A percentile compares a stretch with the other conserved stretches of the same genome.
These are phyloP conservation scores for Penicillium sp. DNA, from an alignment of 2,329 filamentous ascomycete genomes.

Conservation along the genomic window DNA sequence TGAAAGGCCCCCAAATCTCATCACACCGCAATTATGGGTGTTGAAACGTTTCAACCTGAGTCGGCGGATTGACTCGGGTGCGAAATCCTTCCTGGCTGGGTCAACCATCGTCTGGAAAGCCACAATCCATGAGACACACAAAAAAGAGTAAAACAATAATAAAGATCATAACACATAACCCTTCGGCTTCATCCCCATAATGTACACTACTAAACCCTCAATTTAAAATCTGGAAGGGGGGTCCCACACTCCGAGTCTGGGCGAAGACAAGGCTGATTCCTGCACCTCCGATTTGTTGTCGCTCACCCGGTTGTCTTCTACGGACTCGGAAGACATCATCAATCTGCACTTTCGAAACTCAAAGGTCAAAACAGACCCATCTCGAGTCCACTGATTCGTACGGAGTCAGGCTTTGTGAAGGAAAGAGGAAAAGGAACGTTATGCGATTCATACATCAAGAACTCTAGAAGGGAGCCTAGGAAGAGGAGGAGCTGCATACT, in stretches of 20 bases:
- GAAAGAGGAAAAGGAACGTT: not conserved
- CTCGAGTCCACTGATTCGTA: not conserved
- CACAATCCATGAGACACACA: not conserved
- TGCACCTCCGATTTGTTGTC: conserved; percentile 14
- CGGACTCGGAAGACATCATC: not conserved
- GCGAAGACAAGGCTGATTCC: conserved; percentile 9
- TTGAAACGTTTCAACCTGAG: conserved; percentile 3
- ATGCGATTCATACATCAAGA: not conserved
- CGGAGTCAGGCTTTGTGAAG: not conserved
- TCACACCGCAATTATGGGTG: not conserved
- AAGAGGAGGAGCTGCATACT: not conserved
- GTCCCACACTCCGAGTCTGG: conserved; percentile 4
- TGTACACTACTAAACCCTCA: not conserved
- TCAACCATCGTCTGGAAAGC: not conserved
- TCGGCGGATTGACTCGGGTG: not conserved
- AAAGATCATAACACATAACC: not conserved
- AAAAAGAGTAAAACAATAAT: not conserved
- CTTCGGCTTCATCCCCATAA: not conserved
- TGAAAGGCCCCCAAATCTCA: not conserved
- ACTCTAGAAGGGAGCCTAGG: not conserved
- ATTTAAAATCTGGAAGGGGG: not conserved
- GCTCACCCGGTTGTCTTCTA: not conserved
- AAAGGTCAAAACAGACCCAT: not conserved
- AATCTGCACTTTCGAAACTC: not conserved
- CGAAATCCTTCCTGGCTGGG: not conserved